Conservation (phyloP, 2,329 filamentous ascomycete genomes). For the Chaetomiaceae sp. region DNA sequence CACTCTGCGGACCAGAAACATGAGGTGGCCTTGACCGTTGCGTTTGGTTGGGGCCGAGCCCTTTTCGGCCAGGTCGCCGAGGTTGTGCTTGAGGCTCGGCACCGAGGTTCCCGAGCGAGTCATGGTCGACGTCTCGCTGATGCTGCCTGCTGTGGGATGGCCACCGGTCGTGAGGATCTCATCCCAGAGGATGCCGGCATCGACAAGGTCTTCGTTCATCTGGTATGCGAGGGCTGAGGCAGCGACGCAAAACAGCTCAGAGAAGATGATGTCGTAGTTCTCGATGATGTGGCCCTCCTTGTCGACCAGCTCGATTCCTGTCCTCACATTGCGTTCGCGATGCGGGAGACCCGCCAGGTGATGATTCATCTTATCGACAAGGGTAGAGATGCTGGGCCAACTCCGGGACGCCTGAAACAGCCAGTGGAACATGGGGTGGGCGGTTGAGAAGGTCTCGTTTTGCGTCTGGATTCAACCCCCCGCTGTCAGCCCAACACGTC, state of each 20-base stretch:
- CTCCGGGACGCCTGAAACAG: conserved; percentile 76
- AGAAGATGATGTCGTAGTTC: conserved; percentile 71
- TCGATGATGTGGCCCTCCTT: conserved; percentile 55
- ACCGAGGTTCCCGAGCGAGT: not conserved
- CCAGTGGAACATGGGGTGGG: conserved; percentile 81
- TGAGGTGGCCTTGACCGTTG: conserved; percentile 68
- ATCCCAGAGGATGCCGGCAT: conserved; percentile 68
- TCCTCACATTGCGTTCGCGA: conserved; percentile 33
- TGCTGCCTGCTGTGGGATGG: conserved; percentile 16
- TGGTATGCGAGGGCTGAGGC: conserved; percentile 67
- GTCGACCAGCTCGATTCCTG: conserved; percentile 42
- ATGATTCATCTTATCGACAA: conserved; percentile 66
- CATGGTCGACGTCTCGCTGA: conserved; percentile 6
- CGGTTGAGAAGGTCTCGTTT: conserved; percentile 69
- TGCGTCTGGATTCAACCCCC: conserved; percentile 47
- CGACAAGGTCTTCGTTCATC: conserved; percentile 57
- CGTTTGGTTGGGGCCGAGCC: conserved; percentile 29
- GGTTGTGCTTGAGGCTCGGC: not conserved
- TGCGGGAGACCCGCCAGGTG: conserved; percentile 56
- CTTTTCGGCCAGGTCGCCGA: conserved; percentile 39
- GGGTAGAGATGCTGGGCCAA: conserved; percentile 63
- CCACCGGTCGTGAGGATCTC: conserved; percentile 65
- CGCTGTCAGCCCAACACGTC: not conserved
- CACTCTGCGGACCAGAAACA: conserved; percentile 70
- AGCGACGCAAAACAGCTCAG: conserved; percentile 77